A percentile compares a stretch with the other conserved stretches of the same genome.
These are phyloP conservation scores for Lactifluus volemus DNA, from an alignment of 768 basidiomycete genomes.

Conservation along the genomic window DNA sequence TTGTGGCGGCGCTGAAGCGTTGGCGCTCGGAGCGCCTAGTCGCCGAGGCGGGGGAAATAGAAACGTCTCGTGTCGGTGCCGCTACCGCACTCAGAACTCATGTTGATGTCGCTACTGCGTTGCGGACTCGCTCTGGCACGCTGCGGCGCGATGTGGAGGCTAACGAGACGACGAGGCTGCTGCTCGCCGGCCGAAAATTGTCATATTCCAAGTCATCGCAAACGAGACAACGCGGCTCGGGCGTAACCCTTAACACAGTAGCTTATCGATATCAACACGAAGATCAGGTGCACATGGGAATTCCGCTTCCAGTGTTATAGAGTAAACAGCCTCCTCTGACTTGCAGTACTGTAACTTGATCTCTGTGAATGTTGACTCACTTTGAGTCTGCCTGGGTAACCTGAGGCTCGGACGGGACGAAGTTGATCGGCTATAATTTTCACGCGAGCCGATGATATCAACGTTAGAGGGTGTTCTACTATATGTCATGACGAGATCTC, in stretches of 20 bases:
- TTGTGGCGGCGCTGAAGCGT: constrained; percentile 10
- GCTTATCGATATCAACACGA: constrained; percentile 6
- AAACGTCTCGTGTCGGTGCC: too few relatives aligned
- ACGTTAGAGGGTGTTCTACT: too few relatives aligned
- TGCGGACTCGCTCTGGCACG: too few relatives aligned
- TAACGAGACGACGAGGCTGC: constrained; percentile 8
- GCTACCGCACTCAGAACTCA: too few relatives aligned
- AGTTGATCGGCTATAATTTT: too few relatives aligned
- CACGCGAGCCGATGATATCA: too few relatives aligned
- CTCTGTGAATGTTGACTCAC: background rate
- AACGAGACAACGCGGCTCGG: too few relatives aligned
- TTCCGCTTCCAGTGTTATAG: background rate
- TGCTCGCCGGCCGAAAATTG: background rate
- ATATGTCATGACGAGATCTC: background rate
- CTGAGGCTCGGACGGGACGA: too few relatives aligned
- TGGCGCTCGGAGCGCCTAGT: background rate
- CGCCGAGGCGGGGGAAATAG: background rate
- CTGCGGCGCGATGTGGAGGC: background rate
- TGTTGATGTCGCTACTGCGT: too few relatives aligned
- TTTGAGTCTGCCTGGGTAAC: background rate
- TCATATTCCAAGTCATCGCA: background rate
- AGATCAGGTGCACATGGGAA: background rate
- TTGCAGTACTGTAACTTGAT: background rate
- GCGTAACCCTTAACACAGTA: background rate
- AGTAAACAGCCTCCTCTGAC: background rate